Conservation (phyloP, 2,329 filamentous ascomycete species). For the Apiospora pterosperma region DNA sequence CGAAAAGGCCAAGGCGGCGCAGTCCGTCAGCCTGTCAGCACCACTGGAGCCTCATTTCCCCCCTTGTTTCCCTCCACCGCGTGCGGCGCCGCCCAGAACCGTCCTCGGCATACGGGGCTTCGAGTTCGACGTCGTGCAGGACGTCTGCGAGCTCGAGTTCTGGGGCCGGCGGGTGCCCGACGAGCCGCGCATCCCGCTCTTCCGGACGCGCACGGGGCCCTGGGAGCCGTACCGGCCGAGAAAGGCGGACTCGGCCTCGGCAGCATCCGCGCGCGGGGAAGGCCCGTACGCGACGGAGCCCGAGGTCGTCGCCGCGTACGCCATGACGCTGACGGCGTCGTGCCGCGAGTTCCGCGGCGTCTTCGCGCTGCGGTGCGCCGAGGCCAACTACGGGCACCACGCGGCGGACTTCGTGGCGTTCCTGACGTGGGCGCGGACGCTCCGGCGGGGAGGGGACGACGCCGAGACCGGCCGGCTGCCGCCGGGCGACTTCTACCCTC, state of each 20-base stretch:
- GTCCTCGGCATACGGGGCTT: background rate
- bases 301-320: background rate
- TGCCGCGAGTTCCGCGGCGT: background rate
- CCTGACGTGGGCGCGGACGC: background rate
- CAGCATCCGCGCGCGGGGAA: background rate
- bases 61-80: background rate
- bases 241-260: background rate
- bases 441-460: background rate
- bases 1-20: background rate
- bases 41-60: background rate
- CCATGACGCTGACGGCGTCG: constrained; percentile 1
- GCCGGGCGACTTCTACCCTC: constrained; percentile 3
- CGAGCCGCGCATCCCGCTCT: background rate
- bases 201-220: background rate
- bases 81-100: background rate
- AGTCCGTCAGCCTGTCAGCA: background rate
- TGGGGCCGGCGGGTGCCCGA: background rate
- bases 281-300: background rate
- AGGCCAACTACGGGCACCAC: background rate
- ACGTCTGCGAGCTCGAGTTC: constrained; percentile 5
- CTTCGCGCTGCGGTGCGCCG: background rate
- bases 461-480: background rate
- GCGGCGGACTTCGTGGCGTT: constrained; percentile 4
- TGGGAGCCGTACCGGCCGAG: background rate
- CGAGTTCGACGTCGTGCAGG: background rate